These are phyloP conservation scores for Lentithecium fluviatile DNA, from an alignment of 495 filamentous ascomycete genomes.

Conservation along the genomic window DNA sequence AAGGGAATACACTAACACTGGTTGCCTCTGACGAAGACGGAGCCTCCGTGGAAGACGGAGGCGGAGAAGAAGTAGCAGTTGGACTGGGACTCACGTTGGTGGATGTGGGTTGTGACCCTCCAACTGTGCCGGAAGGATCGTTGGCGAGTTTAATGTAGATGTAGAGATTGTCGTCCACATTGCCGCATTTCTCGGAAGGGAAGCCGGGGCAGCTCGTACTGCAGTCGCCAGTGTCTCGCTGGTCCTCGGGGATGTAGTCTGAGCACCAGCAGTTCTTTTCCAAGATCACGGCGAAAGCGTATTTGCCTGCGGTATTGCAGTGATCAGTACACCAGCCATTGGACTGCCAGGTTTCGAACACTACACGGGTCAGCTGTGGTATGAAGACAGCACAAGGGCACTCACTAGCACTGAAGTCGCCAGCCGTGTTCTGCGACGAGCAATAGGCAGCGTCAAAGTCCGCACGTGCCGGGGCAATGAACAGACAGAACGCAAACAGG, in stretches of 20 bases:
- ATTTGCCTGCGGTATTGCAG: conserved; percentile 50
- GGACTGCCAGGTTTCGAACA: conserved; percentile 60
- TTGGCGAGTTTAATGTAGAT: conserved; percentile 57
- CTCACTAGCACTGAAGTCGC: conserved; percentile 16
- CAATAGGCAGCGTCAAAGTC: conserved; percentile 20
- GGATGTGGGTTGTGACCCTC: conserved; percentile 20
- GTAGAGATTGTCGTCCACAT: conserved; percentile 52
- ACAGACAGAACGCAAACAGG: conserved; percentile 14
- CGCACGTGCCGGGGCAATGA: neutral
- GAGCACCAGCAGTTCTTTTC: conserved; percentile 72
- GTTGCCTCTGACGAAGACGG: conserved; percentile 3
- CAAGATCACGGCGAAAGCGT: conserved; percentile 69
- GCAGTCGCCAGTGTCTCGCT: conserved; percentile 52
- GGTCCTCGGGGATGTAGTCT: conserved; percentile 59
- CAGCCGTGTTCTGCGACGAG: conserved; percentile 31
- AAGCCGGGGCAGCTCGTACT: conserved; percentile 64
- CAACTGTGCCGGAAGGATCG: conserved; percentile 51
- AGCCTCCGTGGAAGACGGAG: conserved; percentile 4
- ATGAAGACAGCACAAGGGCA: neutral
- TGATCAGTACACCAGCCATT: conserved; percentile 59
- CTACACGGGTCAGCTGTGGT: conserved; percentile 40
- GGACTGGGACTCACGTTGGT: conserved; percentile 20
- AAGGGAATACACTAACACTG: conserved; percentile 10
- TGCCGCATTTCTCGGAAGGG: conserved; percentile 63
- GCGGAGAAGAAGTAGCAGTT: conserved; percentile 6